Evolutionary conservation across 257 asterid genomes (phyloP).

Genomic region (Capsicum pubescens): DNA sequence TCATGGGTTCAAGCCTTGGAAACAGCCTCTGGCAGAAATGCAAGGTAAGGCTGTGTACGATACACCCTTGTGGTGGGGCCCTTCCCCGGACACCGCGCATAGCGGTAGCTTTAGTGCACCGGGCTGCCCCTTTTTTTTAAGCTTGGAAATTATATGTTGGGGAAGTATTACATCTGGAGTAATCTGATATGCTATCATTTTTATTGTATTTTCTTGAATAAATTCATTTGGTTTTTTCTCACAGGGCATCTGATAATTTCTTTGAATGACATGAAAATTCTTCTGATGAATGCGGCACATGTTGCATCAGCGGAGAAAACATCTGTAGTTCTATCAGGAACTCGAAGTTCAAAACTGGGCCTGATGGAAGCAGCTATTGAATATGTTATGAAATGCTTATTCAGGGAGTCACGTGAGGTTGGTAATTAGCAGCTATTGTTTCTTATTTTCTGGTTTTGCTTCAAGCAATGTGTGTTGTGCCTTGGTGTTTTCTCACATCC

Average conservation of each 20-base stretch:
- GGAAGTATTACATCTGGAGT: not conserved
- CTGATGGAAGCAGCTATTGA: conserved; percentile 80
- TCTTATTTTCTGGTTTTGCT: conserved; percentile 33
- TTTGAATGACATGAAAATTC: conserved; percentile 68
- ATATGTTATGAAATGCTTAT: conserved; percentile 63
- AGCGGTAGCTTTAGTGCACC: no score
- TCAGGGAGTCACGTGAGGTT: conserved; percentile 73
- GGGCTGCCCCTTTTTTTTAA: no score
- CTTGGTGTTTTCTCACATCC: conserved; percentile 27
- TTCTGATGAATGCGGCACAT: conserved; percentile 46
- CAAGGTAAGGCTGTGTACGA: no score
- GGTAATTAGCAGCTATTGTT: conserved; percentile 37
- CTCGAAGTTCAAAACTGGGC: conserved; percentile 50
- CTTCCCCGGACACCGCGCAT: no score
- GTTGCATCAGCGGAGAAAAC: conserved; percentile 46
- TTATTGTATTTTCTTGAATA: conserved; percentile 18
- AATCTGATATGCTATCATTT: not conserved
- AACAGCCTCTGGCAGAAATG: no score
- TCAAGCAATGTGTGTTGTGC: not conserved
- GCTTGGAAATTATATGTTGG: conserved; percentile 16
- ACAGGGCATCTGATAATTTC: conserved; percentile 75
- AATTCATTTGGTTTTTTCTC: conserved; percentile 38
- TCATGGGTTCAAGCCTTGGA: no score
- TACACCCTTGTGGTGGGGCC: no score
- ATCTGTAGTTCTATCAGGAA: conserved; percentile 47